Base-by-base conservation (phyloP, 2,329 filamentous ascomycete genomes). In the Fragosphaeria purpurea region DNA sequence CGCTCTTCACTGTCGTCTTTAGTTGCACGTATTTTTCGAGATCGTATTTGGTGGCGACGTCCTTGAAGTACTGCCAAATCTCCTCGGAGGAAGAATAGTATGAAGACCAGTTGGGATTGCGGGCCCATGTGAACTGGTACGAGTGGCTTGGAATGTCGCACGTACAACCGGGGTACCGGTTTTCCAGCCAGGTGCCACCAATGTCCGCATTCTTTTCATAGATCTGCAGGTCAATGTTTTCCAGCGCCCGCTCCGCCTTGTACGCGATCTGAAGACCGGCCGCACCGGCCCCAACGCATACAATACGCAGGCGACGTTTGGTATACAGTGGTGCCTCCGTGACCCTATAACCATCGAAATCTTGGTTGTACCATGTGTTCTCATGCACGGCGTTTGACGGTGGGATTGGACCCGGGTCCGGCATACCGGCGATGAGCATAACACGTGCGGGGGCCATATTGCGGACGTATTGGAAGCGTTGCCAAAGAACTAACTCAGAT, bases 201-300 rank as follows among this genome's bases (percentile, higher is more conserved):
- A 85, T 74, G 48, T 84, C 80, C 0, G 67, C 59, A 54, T 86
- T 85, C 65, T 85, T 86, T 60, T 86, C 82, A 48, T 79, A 79
- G 39, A 85, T 79, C 1, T 71, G 76, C 51, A 88, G 64, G 34
- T 84, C 67, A 44, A 87, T 75, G 0, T 56, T 50, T 6, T 48
- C 35, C 2, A 56, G 22, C 1, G 45, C 35, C 3, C 50, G 52
- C 39, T 56, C 35, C 7, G 35, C 31, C 34, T 56, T 52, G 48
- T 56, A 54, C 2, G 54, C 54, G 12, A 52, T 30, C 32, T 43
- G 41, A 6, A 52, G 33, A 5, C 50, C 50, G 5, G 47, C 31
- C 4, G 50, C 50, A 4, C 50, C 50, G 6, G 50, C 50, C 2
- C 50, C 50, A 5, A 73, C 12, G 70, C 71, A 52, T 7, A 52